These are phyloP conservation scores for Trametopsis cervina DNA, from an alignment of 768 basidiomycete genomes.

Conservation along the genomic window DNA sequence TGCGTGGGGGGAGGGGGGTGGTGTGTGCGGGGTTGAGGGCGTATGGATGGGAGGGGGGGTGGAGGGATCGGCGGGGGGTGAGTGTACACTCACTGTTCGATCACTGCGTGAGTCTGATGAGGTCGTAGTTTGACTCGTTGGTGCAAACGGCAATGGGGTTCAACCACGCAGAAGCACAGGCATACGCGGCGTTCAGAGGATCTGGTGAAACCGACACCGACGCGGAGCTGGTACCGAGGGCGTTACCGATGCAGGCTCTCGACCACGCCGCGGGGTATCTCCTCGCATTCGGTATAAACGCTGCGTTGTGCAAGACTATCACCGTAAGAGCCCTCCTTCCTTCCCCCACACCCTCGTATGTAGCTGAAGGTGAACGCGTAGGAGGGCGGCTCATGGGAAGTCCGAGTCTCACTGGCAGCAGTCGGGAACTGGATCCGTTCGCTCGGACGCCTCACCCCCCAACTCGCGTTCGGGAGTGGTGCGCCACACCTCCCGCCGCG, in stretches of 20 bases:
- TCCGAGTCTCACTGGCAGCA: conserved; percentile 50
- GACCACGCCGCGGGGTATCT: conserved; percentile 57
- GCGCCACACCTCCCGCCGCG: conserved; percentile 33
- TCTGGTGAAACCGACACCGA: conserved; percentile 1
- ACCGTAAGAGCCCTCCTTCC: conserved; percentile 26
- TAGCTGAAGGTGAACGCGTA: conserved; percentile 14
- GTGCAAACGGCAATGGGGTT: conserved; percentile 58
- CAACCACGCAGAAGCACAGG: conserved; percentile 49
- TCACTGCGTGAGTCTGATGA: neutral
- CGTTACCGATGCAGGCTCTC: conserved; percentile 51
- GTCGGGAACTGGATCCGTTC: conserved; percentile 53
- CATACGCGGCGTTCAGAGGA: conserved; percentile 30
- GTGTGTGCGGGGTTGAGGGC: conserved; percentile 48
- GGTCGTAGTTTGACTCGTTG: conserved; percentile 50
- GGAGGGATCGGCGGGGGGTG: conserved; percentile 47
- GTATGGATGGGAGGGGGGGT: conserved; percentile 54
- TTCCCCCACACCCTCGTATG: neutral
- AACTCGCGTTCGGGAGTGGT: conserved; percentile 34
- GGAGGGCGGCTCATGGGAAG: conserved; percentile 58
- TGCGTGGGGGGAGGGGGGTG: conserved; percentile 39
- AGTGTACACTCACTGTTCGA: conserved; percentile 7
- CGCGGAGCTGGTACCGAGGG: conserved; percentile 19
- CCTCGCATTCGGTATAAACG: conserved; percentile 51
- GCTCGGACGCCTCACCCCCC: conserved; percentile 38
- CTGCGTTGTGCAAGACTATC: conserved; percentile 46